Conservation (phyloP, 2,329 filamentous ascomycete species). For the Chaetothyriales sp. region DNA sequence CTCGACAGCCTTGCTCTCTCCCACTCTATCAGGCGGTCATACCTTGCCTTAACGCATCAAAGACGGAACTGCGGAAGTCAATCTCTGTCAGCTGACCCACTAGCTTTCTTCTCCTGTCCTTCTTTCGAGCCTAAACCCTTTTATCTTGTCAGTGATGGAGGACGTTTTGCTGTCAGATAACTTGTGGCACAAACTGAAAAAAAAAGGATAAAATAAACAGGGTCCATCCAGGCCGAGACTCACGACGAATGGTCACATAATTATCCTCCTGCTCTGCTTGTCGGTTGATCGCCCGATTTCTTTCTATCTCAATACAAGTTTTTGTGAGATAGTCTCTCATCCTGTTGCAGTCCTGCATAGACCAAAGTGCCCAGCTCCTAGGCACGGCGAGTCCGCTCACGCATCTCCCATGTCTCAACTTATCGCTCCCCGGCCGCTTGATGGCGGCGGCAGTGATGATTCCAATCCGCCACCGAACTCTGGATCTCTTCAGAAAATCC, state of each 20-base stretch:
- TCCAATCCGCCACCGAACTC: background rate
- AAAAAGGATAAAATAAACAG: background rate
- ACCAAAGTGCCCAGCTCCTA: background rate
- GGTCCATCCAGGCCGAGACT: background rate
- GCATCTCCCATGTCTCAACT: constrained; percentile 12
- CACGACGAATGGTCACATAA: background rate
- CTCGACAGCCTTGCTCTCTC: background rate
- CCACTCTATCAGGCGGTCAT: background rate
- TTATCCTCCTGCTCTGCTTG: background rate
- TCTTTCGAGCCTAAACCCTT: background rate
- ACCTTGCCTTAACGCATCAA: background rate
- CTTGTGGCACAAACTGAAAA: background rate
- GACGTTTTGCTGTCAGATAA: background rate
- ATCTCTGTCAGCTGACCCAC: background rate
- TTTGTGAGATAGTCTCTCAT: background rate
- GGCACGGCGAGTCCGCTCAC: background rate
- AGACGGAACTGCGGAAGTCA: background rate
- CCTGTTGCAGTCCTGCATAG: background rate
- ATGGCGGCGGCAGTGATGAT: background rate
- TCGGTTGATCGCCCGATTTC: background rate
- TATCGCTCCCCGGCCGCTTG: constrained; percentile 10
- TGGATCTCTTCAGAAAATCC: constrained; percentile 5
- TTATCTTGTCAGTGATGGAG: background rate
- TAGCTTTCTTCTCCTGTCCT: background rate
- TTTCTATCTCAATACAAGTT: background rate